Base-by-base conservation (phyloP, 371 early-diverging fungal species). In the Parasitella parasitica region DNA sequence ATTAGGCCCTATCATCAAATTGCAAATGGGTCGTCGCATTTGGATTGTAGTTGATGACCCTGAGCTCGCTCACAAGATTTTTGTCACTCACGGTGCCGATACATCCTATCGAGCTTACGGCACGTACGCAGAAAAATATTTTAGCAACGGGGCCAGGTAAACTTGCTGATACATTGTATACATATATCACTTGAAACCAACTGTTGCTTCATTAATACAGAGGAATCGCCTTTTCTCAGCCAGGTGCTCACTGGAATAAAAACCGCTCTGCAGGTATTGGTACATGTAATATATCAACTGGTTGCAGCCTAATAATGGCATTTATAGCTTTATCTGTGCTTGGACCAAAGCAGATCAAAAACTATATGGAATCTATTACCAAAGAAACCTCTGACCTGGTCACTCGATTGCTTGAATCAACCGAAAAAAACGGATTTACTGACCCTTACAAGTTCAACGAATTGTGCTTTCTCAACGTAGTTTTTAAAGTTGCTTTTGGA, bases 21-120 rank as follows among this genome's bases (percentile, higher is more conserved):
- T 67, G 2, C 16, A 55, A 16, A 54, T 67, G 54, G 68, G 68
- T 22, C 28, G 22, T 3, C 63, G 59, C 6, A 39, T 43, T 13
- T 67, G 63, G 63, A 43, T 67, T 13, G 41, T 54, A 24, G 37
- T 67, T 0, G 28, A 37, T 43, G 63, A 63, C 43, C 63, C 68
- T n/a, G 24, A 18, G 1, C 32, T 67, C 6, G 68, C 68, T 7
- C 68, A 67, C 11, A 56, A 67, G 38, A 58, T 67, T 1, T 55
- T 67, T 59, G 63, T 67, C 18, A 49, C 28, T 2, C 34, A 50
- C 18, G 68, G 68, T 27, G 51, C 41, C 12, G 35, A 54, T 18
- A 37, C 63, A 0, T 59, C 68, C 5, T 43, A 30, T 16, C 26
- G 68, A 26, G 55, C 63, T 35, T 36, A 67, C 15, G 11, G 36